Conservation (phyloP, 495 filamentous ascomycete genomes). For the Hypoxylon rickii region DNA sequence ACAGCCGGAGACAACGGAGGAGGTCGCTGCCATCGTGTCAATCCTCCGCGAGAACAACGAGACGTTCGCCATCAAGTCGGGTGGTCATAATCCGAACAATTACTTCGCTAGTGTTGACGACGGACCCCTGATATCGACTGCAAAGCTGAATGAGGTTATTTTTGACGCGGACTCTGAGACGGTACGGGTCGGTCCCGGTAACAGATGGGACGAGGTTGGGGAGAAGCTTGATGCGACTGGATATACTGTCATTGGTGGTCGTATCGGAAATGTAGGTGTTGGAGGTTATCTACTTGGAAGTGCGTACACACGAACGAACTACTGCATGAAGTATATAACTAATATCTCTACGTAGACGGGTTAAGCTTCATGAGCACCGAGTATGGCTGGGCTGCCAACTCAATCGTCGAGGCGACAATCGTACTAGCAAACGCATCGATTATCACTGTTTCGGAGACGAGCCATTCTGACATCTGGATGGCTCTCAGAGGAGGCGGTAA, state of each 20-base stretch:
- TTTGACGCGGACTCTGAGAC: constrained; percentile 49
- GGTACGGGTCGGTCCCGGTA: constrained; percentile 54
- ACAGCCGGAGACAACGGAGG: constrained; percentile 45
- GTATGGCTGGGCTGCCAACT: constrained; percentile 62
- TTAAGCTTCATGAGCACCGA: constrained; percentile 56
- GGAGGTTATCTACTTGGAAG: constrained; percentile 49
- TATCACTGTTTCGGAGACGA: constrained; percentile 49
- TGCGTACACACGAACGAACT: constrained; percentile 7
- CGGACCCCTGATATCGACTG: constrained; percentile 59
- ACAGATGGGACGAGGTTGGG: constrained; percentile 58
- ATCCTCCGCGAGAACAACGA: constrained; percentile 45
- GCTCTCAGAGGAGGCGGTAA: constrained; percentile 55
- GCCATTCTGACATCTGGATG: constrained; percentile 47
- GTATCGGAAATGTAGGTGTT: constrained; percentile 52
- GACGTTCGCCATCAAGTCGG: constrained; percentile 55
- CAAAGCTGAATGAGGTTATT: constrained; percentile 48
- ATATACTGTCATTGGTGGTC: constrained; percentile 55
- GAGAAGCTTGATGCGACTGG: constrained; percentile 48
- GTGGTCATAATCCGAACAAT: constrained; percentile 55
- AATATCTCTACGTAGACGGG: constrained; percentile 40
- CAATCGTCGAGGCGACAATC: constrained; percentile 58
- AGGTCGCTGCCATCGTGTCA: constrained; percentile 42
- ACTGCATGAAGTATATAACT: constrained; percentile 9
- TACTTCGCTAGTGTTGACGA: constrained; percentile 59
- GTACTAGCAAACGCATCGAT: constrained; percentile 61